Percentiles rank a stretch among this genome's conserved stretches.
Evolutionary conservation across 75 land plant genomes (phyloP).

Genomic region (Sequoia sempervirens): DNA sequence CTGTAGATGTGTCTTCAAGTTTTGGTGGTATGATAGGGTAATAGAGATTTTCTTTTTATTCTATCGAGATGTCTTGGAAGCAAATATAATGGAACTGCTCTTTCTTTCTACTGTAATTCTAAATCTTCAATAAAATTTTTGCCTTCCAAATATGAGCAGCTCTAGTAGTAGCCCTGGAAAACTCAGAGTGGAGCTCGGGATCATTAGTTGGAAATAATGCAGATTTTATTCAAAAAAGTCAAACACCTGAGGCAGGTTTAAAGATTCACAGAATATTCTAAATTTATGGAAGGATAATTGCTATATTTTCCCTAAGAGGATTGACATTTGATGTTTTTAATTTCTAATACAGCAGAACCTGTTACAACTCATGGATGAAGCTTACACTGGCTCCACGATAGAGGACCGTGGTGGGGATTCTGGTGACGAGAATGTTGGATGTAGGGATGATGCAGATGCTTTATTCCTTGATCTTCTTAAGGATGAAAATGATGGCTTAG

Average conservation of each 20-base stretch:
- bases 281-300: background rate
- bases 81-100: background rate
- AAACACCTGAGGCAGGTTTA: constrained; percentile 78
- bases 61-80: background rate
- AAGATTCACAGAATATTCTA: background rate
- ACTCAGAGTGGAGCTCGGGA: constrained; percentile 69
- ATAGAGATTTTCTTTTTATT: background rate
- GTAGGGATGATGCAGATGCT: constrained; percentile 72
- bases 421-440: constrained; percentile 61
- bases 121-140: background rate
- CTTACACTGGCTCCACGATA: constrained; percentile 90
- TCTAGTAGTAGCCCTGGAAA: constrained; percentile 83
- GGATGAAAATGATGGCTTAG: constrained; percentile 96
- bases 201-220: constrained; percentile 61
- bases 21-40: background rate
- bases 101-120: background rate
- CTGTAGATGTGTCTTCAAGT: background rate
- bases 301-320: background rate
- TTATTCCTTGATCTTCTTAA: constrained; percentile 82
- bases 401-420: constrained; percentile 83
- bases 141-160: constrained; percentile 31
- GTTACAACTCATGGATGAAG: constrained; percentile 95
- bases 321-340: background rate
- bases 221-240: constrained; percentile 75
- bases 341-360: constrained; percentile 57